Base-by-base conservation (phyloP, 2,329 filamentous ascomycete species). In the Cryphonectria parasitica region DNA sequence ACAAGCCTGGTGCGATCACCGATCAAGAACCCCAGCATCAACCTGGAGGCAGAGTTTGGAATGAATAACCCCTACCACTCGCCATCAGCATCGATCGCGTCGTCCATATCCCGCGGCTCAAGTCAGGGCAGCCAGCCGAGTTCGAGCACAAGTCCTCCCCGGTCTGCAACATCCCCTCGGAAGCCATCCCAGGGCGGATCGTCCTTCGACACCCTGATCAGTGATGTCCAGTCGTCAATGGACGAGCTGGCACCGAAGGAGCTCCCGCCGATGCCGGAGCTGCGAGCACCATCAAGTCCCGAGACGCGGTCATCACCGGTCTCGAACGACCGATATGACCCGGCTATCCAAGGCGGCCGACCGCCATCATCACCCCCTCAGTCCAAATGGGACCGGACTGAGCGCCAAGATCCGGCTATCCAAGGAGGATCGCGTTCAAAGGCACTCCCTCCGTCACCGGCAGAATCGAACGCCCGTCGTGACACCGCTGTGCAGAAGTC, bases 51-150 rank as follows among this genome's bases (percentile, higher is more conserved):
- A 43, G 89, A 90, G 70, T 90, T 90, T 74, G 88, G 88, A 15
- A 78, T 83, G 34, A 85, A 87, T 45, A 91, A 91, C 74, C 87
- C 89, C 0, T 91, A 91, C 75, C 90, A 92, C 75, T 85, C 87
- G 4, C 82, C 88, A 0, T 88, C 89, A 1, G 86, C 88, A 71
- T 93, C 91, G 1, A 85, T 87, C 36, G 90, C 89, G 0, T 93
- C 91, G 0, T 89, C 87, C 25, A 85, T 86, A 61, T 92, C 90
- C 2, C 86, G 62, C 7, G 67, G 69, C n/a, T 73, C 72, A 19
- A 73, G 72, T 52, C 80, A 80, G n/a, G 81, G 80, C 1, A 88
- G 88, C 75, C 86, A 87, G 71, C 81, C 86, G 0, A 92, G 90
- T 75, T 91, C 90, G 10, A 79, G 79, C 58, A 89, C 89, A 3